Evolutionary conservation across 2,329 filamentous ascomycete species (phyloP), one percentile per base, ranked within the genome.

Genomic region (Lecanicillium sp.): DNA sequence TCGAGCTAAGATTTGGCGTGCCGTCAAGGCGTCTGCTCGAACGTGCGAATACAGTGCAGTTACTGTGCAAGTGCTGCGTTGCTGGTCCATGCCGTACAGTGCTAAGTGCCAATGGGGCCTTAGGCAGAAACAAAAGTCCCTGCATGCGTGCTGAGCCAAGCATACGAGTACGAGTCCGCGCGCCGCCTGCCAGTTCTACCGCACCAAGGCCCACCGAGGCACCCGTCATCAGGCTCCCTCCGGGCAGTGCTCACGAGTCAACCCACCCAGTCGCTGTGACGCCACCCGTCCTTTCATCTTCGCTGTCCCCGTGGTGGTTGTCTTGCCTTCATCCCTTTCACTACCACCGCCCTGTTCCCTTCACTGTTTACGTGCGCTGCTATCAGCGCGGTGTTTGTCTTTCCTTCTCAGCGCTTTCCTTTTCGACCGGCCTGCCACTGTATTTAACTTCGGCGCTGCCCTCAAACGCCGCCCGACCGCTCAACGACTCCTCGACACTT

Each of bases 351-450:
- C 32, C 36, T 37, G 36, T 44, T 41, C 42, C 35, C 45, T 46
- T 34, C 27, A 31, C 30, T 39, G n/a, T n/a, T 22, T 41, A 20
- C 11, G 33, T 29, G 19, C 22, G 29, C 14, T 29, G n/a, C 45
- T 44, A 41, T 44, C 46, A 32, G 43, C 20, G 35, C 29, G 17
- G 37, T 43, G 34, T 43, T 44, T 42, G 37, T 44, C 30, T 45
- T 44, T 44, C 39, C 33, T 42, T 39, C 35, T 31, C 15, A n/a
- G 29, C 29, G 13, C 6, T 13, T 17, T 7, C 29, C 29, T 13
- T 13, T 31, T 31, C n/a, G 29, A n/a, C 29, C 8, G 13, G n/a
- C 6, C 13, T 13, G 8, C 29, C 5, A 14, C 7, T 8, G 15
- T 31, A 31, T 13, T 17, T 31, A 14, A n/a, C 8, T 13, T 31